Base-by-base conservation (phyloP, 768 basidiomycete genomes). In the Mycena leptocephala region DNA sequence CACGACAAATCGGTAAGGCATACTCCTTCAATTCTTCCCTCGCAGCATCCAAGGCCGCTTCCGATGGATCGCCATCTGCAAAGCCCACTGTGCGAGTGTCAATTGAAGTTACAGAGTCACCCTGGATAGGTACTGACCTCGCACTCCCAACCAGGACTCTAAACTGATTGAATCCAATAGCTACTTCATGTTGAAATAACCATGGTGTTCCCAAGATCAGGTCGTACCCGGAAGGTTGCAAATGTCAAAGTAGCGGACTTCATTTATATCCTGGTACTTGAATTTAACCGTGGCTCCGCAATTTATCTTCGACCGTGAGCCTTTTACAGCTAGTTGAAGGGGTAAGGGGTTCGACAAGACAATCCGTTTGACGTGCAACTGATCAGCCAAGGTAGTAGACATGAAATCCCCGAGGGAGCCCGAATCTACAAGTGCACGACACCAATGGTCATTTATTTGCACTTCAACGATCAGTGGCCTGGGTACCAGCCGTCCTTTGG, bases 321-420 rank as follows among this genome's bases (percentile, higher is more conserved):
- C 89, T 30, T 46, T 18, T 0, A 48, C 63, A 0, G 63, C 63
- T 20, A 65, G 18, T 33, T 65, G 63, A 6, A 65, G 30, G 1
- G 63, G 20, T 28, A 88, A 39, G 0, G 86, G 86, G 35, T 80
- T 84, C 13, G 59, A 75, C 5, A 88, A 73, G 8, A 77, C 71
- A 1, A 74, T 67, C 1, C 73, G 69, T 39, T 82, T 78, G 0
- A 86, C 26, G 28, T 82, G 81, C 0, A 88, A 63, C 73, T 88
- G 87, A 74, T 87, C 83, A 22, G 80, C 86, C 1, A 87, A n/a
- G 3, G 72, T 77, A 2, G 83, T 79, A 3, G 85, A 85, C 72
- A 87, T 83, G 53, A 88, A 88, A 65, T 88, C 87, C 1, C 84
- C 83, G 0, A 85, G 62, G 0, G 87, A 88, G 13, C 86, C 85